Conservation (phyloP, 1,284 basidiomycete species). For the Apiotrichum siamense region DNA sequence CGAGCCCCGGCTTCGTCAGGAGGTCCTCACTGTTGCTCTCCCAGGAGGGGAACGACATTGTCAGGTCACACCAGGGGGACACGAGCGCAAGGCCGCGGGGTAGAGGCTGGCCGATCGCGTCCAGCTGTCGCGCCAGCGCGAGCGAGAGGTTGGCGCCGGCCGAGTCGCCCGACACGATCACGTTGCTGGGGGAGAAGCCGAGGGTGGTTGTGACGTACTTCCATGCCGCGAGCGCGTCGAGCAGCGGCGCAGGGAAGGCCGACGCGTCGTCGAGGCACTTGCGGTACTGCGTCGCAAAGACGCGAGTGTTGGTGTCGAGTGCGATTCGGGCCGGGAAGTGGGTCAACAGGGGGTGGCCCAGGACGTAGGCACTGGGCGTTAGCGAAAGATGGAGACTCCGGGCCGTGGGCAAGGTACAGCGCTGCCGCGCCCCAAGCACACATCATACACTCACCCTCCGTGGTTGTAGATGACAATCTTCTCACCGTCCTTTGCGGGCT, state of each 20-base stretch:
- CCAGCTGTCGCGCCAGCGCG: constrained; percentile 33
- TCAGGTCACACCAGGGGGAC: constrained; percentile 56
- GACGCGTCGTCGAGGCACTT: constrained; percentile 11
- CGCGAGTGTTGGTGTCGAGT: constrained; percentile 5
- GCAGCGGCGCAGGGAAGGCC: constrained; percentile 56
- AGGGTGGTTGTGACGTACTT: constrained; percentile 52
- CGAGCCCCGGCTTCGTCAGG: constrained; percentile 8
- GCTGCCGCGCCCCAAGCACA: not conserved
- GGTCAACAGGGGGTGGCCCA: constrained; percentile 23
- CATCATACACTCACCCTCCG: constrained; percentile 23
- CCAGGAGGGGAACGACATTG: constrained; percentile 16
- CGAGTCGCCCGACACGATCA: constrained; percentile 59
- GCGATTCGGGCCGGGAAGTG: constrained; percentile 16
- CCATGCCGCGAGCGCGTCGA: constrained; percentile 58
- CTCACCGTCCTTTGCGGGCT: constrained; percentile 12
- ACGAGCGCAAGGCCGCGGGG: constrained; percentile 54
- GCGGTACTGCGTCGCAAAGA: constrained; percentile 25
- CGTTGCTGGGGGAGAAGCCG: constrained; percentile 51
- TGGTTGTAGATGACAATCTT: constrained; percentile 24
- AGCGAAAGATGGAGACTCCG: not conserved
- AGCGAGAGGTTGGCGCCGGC: constrained; percentile 62
- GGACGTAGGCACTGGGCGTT: constrained; percentile 15
- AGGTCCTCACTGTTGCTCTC: constrained; percentile 9
- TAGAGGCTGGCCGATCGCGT: constrained; percentile 27
- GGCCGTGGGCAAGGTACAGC: not conserved